A percentile compares a stretch with the other conserved stretches of the same genome.
These are phyloP conservation scores for Trichoderma afroharzianum DNA, from an alignment of 2,329 filamentous ascomycete species.

Conservation along the genomic window DNA sequence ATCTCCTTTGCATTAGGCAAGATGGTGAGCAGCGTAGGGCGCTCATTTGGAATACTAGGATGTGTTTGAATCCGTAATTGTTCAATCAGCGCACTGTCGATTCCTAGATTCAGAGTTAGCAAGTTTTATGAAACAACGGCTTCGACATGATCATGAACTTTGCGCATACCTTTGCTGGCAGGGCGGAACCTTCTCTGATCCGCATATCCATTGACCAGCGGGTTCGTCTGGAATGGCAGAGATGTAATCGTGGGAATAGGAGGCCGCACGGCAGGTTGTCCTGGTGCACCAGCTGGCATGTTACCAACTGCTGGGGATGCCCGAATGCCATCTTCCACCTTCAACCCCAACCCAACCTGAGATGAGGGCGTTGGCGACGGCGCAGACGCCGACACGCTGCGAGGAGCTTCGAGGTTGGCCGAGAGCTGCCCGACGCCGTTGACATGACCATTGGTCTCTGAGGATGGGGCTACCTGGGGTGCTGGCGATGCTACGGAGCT, in stretches of 20 bases:
- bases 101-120: constrained; percentile 37
- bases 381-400: constrained; percentile 38
- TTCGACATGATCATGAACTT: background rate
- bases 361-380: constrained; percentile 46
- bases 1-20: constrained; percentile 61
- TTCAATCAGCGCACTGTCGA: constrained; percentile 62
- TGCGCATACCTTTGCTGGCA: constrained; percentile 40
- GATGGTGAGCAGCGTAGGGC: constrained; percentile 61
- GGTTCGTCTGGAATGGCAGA: constrained; percentile 26
- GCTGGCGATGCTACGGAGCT: constrained; percentile 50
- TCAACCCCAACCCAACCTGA: constrained; percentile 30
- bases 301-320: constrained; percentile 26
- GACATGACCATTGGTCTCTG: constrained; percentile 22
- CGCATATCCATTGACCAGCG: constrained; percentile 31
- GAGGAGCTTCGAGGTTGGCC: constrained; percentile 35
- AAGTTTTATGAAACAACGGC: background rate
- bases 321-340: constrained; percentile 34
- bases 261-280: constrained; percentile 20
- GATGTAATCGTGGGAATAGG: constrained; percentile 19
- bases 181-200: constrained; percentile 38
- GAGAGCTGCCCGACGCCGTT: constrained; percentile 15
- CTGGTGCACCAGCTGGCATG: constrained; percentile 20
- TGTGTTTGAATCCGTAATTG: constrained; percentile 66
- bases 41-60: constrained; percentile 58
- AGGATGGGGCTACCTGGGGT: constrained; percentile 34